Percentiles rank a stretch among this genome's conserved stretches.
These are phyloP conservation scores for Candida quercuum DNA, from an alignment of 805 yeast species.

Conservation along the genomic window DNA sequence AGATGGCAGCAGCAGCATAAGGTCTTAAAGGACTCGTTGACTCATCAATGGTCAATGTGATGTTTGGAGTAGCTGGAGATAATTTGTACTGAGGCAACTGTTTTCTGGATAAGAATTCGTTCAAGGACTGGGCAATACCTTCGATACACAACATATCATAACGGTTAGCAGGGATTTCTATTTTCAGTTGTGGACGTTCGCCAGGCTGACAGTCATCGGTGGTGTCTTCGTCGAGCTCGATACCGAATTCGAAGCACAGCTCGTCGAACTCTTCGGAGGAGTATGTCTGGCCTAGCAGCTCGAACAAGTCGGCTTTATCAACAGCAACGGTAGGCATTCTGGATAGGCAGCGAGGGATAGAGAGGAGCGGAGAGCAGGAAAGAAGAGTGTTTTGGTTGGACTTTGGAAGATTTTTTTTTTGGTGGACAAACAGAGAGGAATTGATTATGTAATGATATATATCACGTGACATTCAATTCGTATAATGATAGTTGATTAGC, in stretches of 20 bases:
- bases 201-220: conserved; percentile 68
- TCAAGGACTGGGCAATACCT: conserved; percentile 93
- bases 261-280: conserved; percentile 94
- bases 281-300: conserved; percentile 62
- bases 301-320: conserved; percentile 87
- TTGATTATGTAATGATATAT: not conserved
- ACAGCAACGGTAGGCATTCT: conserved; percentile 95
- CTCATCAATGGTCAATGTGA: conserved; percentile 65
- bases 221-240: conserved; percentile 96
- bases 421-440: not conserved
- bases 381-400: not conserved
- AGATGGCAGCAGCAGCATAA: conserved; percentile 90
- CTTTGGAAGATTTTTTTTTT: not conserved
- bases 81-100: conserved; percentile 64
- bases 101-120: conserved; percentile 75
- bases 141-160: conserved; percentile 97
- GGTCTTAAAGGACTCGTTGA: conserved; percentile 78
- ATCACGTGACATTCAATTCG: no score
- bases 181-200: conserved; percentile 94
- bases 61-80: conserved; percentile 53
- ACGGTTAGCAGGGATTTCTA: conserved; percentile 97
- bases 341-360: not conserved
- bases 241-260: conserved; percentile 94
- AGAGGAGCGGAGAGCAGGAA: no score
- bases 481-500: no score